These are phyloP conservation scores for Pascua sp. DNA, from an alignment of 1,284 basidiomycete genomes.

Conservation along the genomic window DNA sequence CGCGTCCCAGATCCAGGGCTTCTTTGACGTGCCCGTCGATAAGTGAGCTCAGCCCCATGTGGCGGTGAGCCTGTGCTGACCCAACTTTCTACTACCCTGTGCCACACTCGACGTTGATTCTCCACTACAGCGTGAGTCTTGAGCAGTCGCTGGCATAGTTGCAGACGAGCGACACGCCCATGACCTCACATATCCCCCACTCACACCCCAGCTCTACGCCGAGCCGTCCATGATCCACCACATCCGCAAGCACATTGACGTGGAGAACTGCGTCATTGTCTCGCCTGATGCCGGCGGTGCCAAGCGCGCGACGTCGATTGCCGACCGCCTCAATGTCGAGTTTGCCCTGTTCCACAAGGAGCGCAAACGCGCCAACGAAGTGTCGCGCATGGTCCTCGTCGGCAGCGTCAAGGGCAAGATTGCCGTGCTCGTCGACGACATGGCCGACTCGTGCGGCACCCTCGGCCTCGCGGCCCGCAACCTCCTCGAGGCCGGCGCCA, in stretches of 20 bases:
- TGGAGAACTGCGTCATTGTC: conserved; percentile 89
- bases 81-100: not conserved
- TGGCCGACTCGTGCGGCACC: conserved; percentile 99
- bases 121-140: conserved; percentile 20
- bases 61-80: not conserved
- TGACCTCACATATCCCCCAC: not conserved
- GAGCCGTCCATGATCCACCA: conserved; percentile 96
- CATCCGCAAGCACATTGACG: conserved; percentile 85
- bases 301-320: conserved; percentile 96
- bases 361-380: conserved; percentile 98
- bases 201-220: conserved; percentile 66
- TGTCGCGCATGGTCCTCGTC: conserved; percentile 97
- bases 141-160: too few relatives aligned
- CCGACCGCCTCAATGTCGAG: conserved; percentile 92
- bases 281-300: conserved; percentile 98
- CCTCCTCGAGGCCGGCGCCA: conserved; percentile 84
- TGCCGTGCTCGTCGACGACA: conserved; percentile 98
- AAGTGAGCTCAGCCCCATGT: conserved; percentile 64
- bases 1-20: conserved; percentile 98
- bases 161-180: not conserved
- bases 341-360: conserved; percentile 99
- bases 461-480: conserved; percentile 88
- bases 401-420: conserved; percentile 90
- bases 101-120: not conserved
- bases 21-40: conserved; percentile 99